Conservation (phyloP, 2,329 filamentous ascomycete genomes). For the Talaromyces rugulosus region DNA sequence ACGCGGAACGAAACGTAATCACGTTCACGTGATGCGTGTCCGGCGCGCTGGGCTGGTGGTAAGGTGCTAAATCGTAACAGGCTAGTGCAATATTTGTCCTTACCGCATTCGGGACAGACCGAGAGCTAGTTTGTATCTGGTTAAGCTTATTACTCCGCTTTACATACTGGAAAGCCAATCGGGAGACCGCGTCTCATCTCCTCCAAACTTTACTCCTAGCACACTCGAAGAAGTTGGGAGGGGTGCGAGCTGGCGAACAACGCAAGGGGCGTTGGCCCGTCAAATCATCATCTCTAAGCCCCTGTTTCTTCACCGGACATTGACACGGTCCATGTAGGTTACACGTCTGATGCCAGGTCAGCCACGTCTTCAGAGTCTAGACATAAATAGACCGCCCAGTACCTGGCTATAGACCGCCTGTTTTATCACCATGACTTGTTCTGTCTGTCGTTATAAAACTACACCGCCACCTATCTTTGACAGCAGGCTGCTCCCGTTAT, state of each 20-base stretch:
- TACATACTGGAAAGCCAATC: background rate
- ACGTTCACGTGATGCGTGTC: background rate
- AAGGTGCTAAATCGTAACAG: background rate
- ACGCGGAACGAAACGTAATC: background rate
- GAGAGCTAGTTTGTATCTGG: background rate
- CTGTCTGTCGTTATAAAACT: background rate
- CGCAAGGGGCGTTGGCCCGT: background rate
- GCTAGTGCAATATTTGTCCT: background rate
- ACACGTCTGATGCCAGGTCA: background rate
- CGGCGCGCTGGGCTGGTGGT: background rate
- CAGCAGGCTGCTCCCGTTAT: background rate
- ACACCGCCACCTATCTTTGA: background rate
- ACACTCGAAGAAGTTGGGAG: background rate
- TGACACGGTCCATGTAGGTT: background rate
- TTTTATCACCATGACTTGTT: background rate
- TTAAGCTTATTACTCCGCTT: background rate
- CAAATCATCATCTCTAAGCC: background rate
- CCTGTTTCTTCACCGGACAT: background rate
- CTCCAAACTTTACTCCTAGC: background rate
- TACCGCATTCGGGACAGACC: background rate
- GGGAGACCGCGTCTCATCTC: background rate
- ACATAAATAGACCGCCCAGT: background rate
- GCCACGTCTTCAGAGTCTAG: background rate
- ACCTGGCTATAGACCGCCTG: background rate
- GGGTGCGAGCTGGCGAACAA: background rate